Evolutionary conservation across 129 eudicot species (phyloP).

Genomic region (Chrysanthemum seticuspe): DNA sequence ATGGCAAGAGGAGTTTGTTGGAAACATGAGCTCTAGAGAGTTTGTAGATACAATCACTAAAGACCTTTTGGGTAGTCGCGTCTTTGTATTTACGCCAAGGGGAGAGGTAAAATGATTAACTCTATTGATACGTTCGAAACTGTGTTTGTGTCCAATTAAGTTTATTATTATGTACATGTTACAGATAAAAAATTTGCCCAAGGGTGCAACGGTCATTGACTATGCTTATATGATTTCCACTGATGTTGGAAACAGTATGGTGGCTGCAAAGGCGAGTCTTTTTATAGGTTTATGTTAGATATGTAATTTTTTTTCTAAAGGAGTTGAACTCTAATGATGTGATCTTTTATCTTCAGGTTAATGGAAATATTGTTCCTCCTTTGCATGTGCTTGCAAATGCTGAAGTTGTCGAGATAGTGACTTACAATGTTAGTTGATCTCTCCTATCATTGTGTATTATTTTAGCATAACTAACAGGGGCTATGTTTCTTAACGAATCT

Average conservation of each 20-base stretch:
- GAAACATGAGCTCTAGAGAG: slow-evolving; percentile 98
- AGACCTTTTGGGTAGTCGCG: slow-evolving; percentile 92
- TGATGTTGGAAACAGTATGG: slow-evolving; percentile 94
- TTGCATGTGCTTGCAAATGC: slow-evolving; percentile 88
- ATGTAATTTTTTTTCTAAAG: slow-evolving; percentile 1
- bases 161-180: slow-evolving; percentile 7
- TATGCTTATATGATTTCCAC: slow-evolving; percentile 97
- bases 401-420: slow-evolving; percentile 92
- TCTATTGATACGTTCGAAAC: not conserved
- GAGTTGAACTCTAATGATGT: slow-evolving; percentile 10
- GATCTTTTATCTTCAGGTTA: slow-evolving; percentile 57
- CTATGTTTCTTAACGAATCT: not conserved
- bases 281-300: not conserved
- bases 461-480: slow-evolving; percentile 8
- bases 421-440: slow-evolving; percentile 67
- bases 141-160: not conserved
- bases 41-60: slow-evolving; percentile 93
- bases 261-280: slow-evolving; percentile 84
- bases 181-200: slow-evolving; percentile 88
- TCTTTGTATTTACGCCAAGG: slow-evolving; percentile 94
- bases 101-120: slow-evolving; percentile 68
- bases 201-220: slow-evolving; percentile 95
- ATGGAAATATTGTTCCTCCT: slow-evolving; percentile 91
- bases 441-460: not conserved
- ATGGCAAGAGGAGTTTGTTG: slow-evolving; percentile 99